These are phyloP conservation scores for Tympanopsis confertula DNA, from an alignment of 2,329 filamentous ascomycete species.

Conservation along the genomic window DNA sequence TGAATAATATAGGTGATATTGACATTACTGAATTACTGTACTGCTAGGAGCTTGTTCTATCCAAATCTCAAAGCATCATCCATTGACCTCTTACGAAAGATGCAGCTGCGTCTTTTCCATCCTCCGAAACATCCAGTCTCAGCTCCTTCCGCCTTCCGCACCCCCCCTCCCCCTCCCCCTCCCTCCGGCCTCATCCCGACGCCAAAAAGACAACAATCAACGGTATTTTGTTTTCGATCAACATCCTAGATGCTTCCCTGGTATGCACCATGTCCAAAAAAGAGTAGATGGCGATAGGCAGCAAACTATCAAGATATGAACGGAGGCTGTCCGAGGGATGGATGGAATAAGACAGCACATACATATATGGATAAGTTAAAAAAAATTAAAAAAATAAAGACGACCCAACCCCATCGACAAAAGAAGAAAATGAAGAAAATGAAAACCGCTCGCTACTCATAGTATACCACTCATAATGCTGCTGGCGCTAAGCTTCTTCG, in stretches of 20 bases:
- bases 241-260: not conserved
- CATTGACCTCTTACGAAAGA: too few species aligned
- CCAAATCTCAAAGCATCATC: too few species aligned
- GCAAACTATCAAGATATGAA: too few species aligned
- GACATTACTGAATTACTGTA: not conserved
- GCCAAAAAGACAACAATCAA: not conserved
- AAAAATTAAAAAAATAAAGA: conserved; percentile 6
- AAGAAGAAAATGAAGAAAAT: conserved; percentile 6
- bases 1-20: conserved; percentile 13
- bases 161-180: not conserved
- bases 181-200: not conserved
- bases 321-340: too few species aligned
- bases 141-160: not conserved
- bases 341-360: conserved; percentile 1
- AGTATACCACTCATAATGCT: conserved; percentile 28
- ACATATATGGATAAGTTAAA: conserved; percentile 2
- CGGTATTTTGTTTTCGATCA: not conserved
- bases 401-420: conserved; percentile 3
- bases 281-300: too few species aligned
- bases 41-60: not conserved
- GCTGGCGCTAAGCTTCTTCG: conserved; percentile 40
- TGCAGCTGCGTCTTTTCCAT: not conserved
- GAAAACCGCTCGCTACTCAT: conserved; percentile 10
- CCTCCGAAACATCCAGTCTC: too few species aligned
- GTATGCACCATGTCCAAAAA: not conserved